Evolutionary conservation across 495 filamentous ascomycete species (phyloP).

Genomic region (Xylaria sp.): DNA sequence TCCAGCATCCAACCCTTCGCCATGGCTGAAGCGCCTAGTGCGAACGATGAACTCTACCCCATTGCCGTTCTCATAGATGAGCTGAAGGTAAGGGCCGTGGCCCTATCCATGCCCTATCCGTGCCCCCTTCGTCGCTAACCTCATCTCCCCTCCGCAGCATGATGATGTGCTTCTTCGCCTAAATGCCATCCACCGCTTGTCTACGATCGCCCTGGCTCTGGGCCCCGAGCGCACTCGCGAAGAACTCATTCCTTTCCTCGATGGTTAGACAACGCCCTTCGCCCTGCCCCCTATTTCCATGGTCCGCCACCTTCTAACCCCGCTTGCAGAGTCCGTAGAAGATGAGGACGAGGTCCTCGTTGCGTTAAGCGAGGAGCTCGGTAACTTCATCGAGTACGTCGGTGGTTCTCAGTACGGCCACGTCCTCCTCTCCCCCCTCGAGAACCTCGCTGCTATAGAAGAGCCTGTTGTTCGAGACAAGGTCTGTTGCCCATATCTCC

Average conservation of each 20-base stretch:
- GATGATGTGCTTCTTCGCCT: constrained; percentile 97
- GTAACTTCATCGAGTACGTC: constrained; percentile 96
- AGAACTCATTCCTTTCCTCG: constrained; percentile 97
- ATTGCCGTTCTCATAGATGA: constrained; percentile 99
- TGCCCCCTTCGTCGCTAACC: constrained; percentile 34
- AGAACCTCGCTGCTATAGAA: constrained; percentile 98
- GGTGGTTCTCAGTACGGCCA: constrained; percentile 93
- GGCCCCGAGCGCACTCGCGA: constrained; percentile 95
- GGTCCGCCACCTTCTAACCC: constrained; percentile 34
- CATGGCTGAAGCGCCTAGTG: constrained; percentile 63
- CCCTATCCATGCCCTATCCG: neutral
- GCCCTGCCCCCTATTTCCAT: constrained; percentile 13
- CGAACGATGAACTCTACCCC: constrained; percentile 96
- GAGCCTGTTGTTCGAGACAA: constrained; percentile 97
- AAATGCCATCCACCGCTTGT: constrained; percentile 97
- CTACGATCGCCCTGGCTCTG: constrained; percentile 94
- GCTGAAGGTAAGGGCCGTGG: constrained; percentile 76
- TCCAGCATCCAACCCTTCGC: constrained; percentile 39
- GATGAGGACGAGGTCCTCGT: constrained; percentile 99
- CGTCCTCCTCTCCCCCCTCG: constrained; percentile 93
- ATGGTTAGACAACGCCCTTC: constrained; percentile 67
- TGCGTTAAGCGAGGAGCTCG: constrained; percentile 94
- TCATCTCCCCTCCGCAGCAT: constrained; percentile 64
- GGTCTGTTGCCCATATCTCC: constrained; percentile 54
- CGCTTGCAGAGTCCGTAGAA: constrained; percentile 85